Evolutionary conservation across 1,284 basidiomycete species (phyloP), one percentile per base, ranked within the genome.

Genomic region (Grifola frondosa): DNA sequence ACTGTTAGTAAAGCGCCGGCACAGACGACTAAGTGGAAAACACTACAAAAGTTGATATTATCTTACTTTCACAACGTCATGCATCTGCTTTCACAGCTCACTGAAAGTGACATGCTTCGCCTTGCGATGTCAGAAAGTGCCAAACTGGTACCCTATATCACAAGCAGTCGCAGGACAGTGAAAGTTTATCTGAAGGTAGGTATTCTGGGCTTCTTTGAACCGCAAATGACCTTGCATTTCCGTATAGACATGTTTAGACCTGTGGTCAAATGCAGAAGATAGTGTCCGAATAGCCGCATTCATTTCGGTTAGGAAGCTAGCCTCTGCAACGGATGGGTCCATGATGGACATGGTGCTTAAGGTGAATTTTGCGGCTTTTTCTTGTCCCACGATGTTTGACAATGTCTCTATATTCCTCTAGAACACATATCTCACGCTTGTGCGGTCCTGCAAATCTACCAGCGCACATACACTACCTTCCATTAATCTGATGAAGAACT

Each of bases 401-500:
- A 20, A 50, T 19, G 30, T 3, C 15, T 10, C 15, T 21, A 37
- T 29, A 2, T 3, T 42, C 30, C 10, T n/a, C 40, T 50, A 94
- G 88, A 88, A 86, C 49, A 85, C 84, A 13, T 98, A 98, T 69
- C 77, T 91, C 39, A 80, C 87, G 3, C 73, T 97, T 24, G 80
- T 97, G 37, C 82, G 90, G 16, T 84, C 84, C 8, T 84, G 82
- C 44, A 91, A 92, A 62, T 81, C 84, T 15, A 97, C 93, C 5
- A 90, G 78, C 39, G 75, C 82, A 3, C 86, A 97, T 69, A 95
- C 88, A 2, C 74, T 99, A 11, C 93, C 95, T n/a, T 82, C 87
- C 4, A 89, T 99, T 66, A 97, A 91, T 60, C 70, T 99, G 30
- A 97, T 98, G 92, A 99, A 99, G 69, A 98, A 99, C 67, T 91